Evolutionary conservation across 2,329 filamentous ascomycete species (phyloP).

Genomic region (Aspergillus viridinutans): DNA sequence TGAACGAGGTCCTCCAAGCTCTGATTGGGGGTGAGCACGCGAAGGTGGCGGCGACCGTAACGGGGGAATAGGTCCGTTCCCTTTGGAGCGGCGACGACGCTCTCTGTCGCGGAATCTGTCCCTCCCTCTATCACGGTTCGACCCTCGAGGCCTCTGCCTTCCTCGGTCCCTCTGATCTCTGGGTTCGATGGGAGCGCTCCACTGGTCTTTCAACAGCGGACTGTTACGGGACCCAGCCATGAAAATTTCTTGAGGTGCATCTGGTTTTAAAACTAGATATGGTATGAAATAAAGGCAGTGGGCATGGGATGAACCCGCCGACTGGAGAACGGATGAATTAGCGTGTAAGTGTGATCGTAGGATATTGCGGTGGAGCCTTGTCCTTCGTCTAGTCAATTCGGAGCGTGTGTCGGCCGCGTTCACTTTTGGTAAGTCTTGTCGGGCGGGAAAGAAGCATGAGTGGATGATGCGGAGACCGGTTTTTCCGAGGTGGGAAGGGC

Average conservation of each 20-base stretch:
- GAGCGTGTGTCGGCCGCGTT: constrained; percentile 26
- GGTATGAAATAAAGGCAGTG: constrained; percentile 6
- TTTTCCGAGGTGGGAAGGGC: constrained; percentile 25
- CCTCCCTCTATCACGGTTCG: constrained; percentile 33
- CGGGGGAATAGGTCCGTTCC: constrained; percentile 39
- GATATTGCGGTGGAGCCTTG: constrained; percentile 16
- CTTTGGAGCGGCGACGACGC: constrained; percentile 29
- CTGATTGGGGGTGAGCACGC: constrained; percentile 27
- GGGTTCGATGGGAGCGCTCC: constrained; percentile 43
- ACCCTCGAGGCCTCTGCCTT: constrained; percentile 40
- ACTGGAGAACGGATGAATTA: constrained; percentile 9
- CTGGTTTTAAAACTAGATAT: constrained; percentile 20
- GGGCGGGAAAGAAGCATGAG: constrained; percentile 12
- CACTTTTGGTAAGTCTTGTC: constrained; percentile 24
- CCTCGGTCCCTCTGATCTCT: constrained; percentile 35
- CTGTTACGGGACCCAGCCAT: constrained; percentile 49
- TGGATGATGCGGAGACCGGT: constrained; percentile 27
- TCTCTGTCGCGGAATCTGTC: constrained; percentile 41
- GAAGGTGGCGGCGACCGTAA: constrained; percentile 36
- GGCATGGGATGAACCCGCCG: constrained; percentile 10
- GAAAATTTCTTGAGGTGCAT: constrained; percentile 42
- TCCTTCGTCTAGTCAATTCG: constrained; percentile 12
- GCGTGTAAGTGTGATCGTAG: constrained; percentile 18
- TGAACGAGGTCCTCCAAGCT: constrained; percentile 27
- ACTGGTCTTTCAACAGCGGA: constrained; percentile 49